phyloP scores from a whole-genome alignment of 2,329 filamentous ascomycete genomes.

The Aspergillus neotritici region DNA sequence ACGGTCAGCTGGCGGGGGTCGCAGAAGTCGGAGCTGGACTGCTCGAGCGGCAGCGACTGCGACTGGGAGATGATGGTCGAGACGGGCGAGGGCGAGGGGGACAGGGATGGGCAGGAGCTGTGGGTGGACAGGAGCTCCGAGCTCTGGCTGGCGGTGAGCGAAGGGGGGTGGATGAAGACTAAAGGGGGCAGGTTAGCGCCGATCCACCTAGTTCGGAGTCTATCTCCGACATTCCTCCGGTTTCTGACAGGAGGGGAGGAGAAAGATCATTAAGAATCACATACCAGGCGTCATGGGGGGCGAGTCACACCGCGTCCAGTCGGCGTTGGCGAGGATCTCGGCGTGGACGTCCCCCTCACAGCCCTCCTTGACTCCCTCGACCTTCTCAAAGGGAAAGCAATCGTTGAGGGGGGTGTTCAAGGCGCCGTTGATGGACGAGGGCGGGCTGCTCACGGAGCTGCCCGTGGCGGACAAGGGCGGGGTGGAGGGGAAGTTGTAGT shows the following conservation, averaged over 20 bases:
- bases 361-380: constrained; percentile 63
- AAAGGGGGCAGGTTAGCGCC: constrained; percentile 24
- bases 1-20: constrained; percentile 88
- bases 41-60: constrained; percentile 58
- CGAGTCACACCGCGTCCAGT: constrained; percentile 72
- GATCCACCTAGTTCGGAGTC: constrained; percentile 10
- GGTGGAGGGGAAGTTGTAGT: constrained; percentile 73
- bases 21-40: constrained; percentile 73
- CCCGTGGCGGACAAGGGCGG: constrained; percentile 80
- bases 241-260: too few species aligned
- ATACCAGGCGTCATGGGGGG: constrained; percentile 89
- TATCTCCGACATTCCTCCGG: too few species aligned
- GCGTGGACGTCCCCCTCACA: constrained; percentile 65
- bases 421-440: constrained; percentile 62
- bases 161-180: constrained; percentile 64
- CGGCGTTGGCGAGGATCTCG: constrained; percentile 66
- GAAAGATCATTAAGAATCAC: neutral
- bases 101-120: constrained; percentile 71
- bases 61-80: constrained; percentile 71
- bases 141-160: constrained; percentile 56
- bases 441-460: constrained; percentile 80
- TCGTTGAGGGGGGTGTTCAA: constrained; percentile 78
- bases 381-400: constrained; percentile 66
- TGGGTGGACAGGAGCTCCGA: constrained; percentile 67
- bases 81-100: constrained; percentile 77